Conservation (phyloP, 163 green algal species). For the Trebouxiophyceae sp. region DNA sequence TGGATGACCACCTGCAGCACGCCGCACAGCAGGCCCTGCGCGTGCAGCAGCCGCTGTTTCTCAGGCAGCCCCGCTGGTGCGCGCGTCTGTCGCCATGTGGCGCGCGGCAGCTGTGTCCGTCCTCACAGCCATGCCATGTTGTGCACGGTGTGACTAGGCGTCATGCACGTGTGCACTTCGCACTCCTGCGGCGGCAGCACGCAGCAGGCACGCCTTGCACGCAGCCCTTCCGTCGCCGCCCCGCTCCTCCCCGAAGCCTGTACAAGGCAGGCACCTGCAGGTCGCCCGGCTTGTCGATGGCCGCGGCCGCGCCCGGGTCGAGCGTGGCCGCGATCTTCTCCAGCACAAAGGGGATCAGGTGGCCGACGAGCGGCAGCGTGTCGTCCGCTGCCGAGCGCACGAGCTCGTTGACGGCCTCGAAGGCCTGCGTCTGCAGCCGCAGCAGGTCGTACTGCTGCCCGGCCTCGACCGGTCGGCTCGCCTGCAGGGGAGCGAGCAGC, state of each 20-base stretch:
- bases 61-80: too few relatives aligned
- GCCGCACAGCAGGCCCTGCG: constrained; percentile 43
- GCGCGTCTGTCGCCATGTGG: too few relatives aligned
- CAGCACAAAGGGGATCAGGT: constrained; percentile 79
- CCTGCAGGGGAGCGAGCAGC: background rate
- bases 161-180: too few relatives aligned
- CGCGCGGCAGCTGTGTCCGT: too few relatives aligned
- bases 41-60: background rate
- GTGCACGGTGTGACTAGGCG: too few relatives aligned
- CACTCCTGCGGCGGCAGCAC: too few relatives aligned
- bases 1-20: constrained; percentile 77
- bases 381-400: constrained; percentile 71
- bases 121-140: too few relatives aligned
- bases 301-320: constrained; percentile 4
- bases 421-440: constrained; percentile 73
- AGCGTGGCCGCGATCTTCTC: constrained; percentile 62
- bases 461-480: constrained; percentile 19
- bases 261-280: constrained; percentile 49
- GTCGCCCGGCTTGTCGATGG: constrained; percentile 31
- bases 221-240: too few relatives aligned
- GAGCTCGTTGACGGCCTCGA: constrained; percentile 96
- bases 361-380: constrained; percentile 65
- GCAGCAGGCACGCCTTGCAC: too few relatives aligned
- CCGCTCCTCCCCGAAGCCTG: too few relatives aligned
- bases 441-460: constrained; percentile 21